phyloP scores from a whole-genome alignment of 2,329 filamentous ascomycete genomes.

The Beauveria sp. region DNA sequence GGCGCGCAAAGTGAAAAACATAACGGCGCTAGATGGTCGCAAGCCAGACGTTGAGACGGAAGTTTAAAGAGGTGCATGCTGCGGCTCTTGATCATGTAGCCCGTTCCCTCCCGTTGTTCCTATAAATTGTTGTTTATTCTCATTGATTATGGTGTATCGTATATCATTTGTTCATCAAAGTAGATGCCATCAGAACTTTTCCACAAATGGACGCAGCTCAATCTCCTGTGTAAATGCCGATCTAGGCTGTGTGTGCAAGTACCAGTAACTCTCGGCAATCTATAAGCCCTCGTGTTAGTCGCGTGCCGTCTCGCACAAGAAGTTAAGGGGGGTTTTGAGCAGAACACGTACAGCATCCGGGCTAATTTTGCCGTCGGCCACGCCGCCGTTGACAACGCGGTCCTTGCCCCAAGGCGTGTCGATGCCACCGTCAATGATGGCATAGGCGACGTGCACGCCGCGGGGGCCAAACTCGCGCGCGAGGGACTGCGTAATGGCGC shows the following conservation, averaged over 20 bases:
- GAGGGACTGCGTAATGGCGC: constrained; percentile 66
- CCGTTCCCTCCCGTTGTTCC: background rate
- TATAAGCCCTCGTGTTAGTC: constrained; percentile 24
- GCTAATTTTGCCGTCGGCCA: constrained; percentile 56
- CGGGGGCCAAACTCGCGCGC: constrained; percentile 78
- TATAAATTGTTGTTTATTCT: constrained; percentile 1
- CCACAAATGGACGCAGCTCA: constrained; percentile 70
- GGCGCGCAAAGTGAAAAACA: constrained; percentile 65
- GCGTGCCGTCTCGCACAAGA: background rate
- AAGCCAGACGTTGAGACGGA: constrained; percentile 86
- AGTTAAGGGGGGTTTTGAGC: background rate
- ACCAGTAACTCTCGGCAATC: constrained; percentile 85
- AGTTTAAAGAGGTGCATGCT: constrained; percentile 27
- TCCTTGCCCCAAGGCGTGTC: constrained; percentile 66
- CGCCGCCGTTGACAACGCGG: constrained; percentile 34
- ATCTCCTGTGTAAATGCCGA: constrained; percentile 77
- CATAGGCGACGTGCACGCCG: constrained; percentile 76
- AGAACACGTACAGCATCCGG: constrained; percentile 59
- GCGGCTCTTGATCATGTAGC: no score
- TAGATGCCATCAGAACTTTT: constrained; percentile 59
- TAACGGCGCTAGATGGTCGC: constrained; percentile 69
- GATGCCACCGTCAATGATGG: constrained; percentile 78
- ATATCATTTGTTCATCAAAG: background rate
- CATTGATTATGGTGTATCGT: background rate
- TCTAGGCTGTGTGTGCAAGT: constrained; percentile 70